Evolutionary conservation across 2,329 filamentous ascomycete genomes (phyloP), one percentile per base, ranked within the genome.

Genomic region (Penicillium digitatum): DNA sequence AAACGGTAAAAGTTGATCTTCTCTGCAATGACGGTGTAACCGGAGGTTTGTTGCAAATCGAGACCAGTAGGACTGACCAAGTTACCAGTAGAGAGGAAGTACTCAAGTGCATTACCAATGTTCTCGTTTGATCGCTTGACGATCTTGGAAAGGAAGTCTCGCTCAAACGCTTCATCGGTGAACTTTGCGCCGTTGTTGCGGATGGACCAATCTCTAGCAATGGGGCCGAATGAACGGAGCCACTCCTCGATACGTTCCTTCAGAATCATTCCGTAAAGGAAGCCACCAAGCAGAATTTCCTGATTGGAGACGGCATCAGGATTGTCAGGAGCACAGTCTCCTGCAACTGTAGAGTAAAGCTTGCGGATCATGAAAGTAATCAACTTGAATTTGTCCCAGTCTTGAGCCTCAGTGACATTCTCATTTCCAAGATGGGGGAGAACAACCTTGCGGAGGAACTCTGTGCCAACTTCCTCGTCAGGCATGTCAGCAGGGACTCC

Each of bases 1-100:
- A 97, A 99, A 67, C 94, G 90, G 68, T 95, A 85, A 72, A 97
- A 99, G 78, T 99, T 99, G 71, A 99, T 93, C 81, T 97, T 97
- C 72, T 99, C 94, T 3, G 94, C 94, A 48, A 97, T 92, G 48
- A 99, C 91, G 0, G 90, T 95, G 74, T 95, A 99, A 59, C 94
- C 94, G 12, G 93, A 94, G 0, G 88, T 87, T 74, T 99, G 94
- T 70, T 97, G 94, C 67, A 96, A 75, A 81, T 99, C 94, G 38
- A 99, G 81, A 61, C 94, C 94, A 29, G 90, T 95, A 14, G 90
- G 87, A 78, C 90, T 95, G 68, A 90, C 85, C 43, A 99, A 78
- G 68, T 99, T 99, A 64, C 94, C 94, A 0, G 94, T 99, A 0
- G 93, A 95, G 59, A 99, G 77, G 75, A 99, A 99, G 72, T 99